These are phyloP conservation scores for Themeda triandra DNA, from an alignment of 176 grass and related monocot species.

Conservation along the genomic window DNA sequence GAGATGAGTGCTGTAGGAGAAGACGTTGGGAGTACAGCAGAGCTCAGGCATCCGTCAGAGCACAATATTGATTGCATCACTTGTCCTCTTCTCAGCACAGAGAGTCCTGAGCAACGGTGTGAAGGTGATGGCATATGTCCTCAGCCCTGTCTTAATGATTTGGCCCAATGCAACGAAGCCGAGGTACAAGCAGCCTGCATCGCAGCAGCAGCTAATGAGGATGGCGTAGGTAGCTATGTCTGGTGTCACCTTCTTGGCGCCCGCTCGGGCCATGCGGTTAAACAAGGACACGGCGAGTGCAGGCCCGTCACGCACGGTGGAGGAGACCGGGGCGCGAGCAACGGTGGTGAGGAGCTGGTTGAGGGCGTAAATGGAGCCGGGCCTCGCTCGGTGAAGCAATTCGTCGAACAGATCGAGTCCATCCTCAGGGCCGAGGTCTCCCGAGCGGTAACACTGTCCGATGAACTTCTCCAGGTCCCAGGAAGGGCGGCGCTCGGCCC, in stretches of 20 bases:
- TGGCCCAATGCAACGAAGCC: not conserved
- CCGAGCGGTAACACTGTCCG: not conserved
- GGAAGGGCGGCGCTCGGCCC: not conserved
- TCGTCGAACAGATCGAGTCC: not conserved
- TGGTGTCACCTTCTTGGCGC: not conserved
- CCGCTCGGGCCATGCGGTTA: not conserved
- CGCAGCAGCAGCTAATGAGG: not conserved
- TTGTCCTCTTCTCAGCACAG: not conserved
- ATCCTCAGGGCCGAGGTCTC: not conserved
- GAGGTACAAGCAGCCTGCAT: not conserved
- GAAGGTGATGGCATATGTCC: not conserved
- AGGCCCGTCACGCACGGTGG: not conserved
- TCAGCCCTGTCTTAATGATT: not conserved
- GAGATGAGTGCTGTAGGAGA: not conserved
- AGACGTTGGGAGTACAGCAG: not conserved
- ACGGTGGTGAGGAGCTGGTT: not conserved
- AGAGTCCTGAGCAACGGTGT: not conserved
- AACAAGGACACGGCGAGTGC: not conserved
- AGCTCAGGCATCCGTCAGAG: not conserved
- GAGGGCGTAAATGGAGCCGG: not conserved
- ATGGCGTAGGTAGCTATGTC: not conserved
- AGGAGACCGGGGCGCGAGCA: not conserved
- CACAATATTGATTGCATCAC: not conserved
- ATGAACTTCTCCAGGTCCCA: not conserved
- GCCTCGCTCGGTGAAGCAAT: not conserved